Evolutionary conservation across 768 basidiomycete genomes (phyloP), one percentile per base, ranked within the genome.

Genomic region (Suillus bovinus): DNA sequence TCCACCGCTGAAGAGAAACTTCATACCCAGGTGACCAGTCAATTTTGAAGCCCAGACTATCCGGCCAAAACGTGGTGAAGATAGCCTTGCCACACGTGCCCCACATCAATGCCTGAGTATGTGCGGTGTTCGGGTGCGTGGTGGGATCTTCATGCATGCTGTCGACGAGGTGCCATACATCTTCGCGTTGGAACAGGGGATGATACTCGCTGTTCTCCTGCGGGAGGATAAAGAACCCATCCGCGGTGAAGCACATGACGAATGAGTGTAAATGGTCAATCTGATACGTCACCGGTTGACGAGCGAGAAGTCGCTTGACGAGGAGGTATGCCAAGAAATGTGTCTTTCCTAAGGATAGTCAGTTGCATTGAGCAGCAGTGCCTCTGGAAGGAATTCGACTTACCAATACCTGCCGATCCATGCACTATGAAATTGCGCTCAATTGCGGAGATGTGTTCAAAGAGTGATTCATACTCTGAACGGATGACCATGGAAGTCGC

Each of bases 21-120:
- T 52, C 50, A 52, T 52, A 52, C 6, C 50, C 50, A 34, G 50
- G 31, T 52, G 50, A 52, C 50, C 50, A 52, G 6, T 52, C 50
- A 10, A 52, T 20, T 11, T 52, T 52, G 20, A 33, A 52, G 11
- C 50, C 50, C 20, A 52, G 11, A n/a, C 50, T 52, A 20, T 33
- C 50, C 50, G 31, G 50, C 50, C 50, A 31, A 52, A 52, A 52
- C 3, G 50, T 52, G 20, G 50, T 52, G 20, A 52, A 52, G 6
- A 52, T n/a, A 11, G 50, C 50, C 50, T 52, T 52, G 29, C 50
- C 50, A 11, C 29, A n/a, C 20, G 50, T 33, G 50, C 50, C 31
- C 50, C 50, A 52, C 50, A 52, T 52, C 31, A 52, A 33, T 20
- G 50, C 50, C 31, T 33, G 29, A 33, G 50, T 52, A 11, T 52